Evolutionary conservation across 2,329 filamentous ascomycete species (phyloP), one percentile per base, ranked within the genome.

Genomic region (Venturiaceae sp.): DNA sequence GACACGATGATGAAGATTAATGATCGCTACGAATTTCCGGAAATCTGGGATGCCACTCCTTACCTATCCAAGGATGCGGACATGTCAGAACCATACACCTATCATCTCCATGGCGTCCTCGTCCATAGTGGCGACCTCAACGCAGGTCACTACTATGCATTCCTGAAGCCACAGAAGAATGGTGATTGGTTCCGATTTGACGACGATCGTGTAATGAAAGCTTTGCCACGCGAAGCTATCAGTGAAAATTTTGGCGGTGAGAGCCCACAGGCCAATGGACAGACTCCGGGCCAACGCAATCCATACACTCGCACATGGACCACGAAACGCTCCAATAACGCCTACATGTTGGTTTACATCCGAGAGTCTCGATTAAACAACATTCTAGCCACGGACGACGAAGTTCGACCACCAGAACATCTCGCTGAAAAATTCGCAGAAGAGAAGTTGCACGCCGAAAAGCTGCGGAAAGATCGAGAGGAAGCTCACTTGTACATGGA

Each of bases 1-100:
- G 92, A 97, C 69, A 91, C 90, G 63, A 96, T 97, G 89, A 96
- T 95, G 87, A 99, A 99, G 75, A 91, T 99, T 70, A 95, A 95
- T 67, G 90, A 95, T 66, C 85, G 90, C 59, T 92, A 94, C 74
- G 90, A 95, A 67, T 95, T 94, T 64, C 90, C 90, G 1, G 89
- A 95, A 61, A 75, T 83, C 59, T 90, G 91, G 66, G 89, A 95
- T 68, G 90, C 92, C 6, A 79, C 88, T 0, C 91, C 91, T 0
- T 99, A 94, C 69, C 83, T 99, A 21, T 87, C 90, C 13, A 86
- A 90, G 26, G 86, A 90, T 61, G 90, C 90, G 28, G 92, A 96
- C 70, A 88, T 79, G 69, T 94, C 90, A 1, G 91, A 97, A 69
- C 78, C 92, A 1, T 97, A 92, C 84, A 81, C 84, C 46, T 99